phyloP scores from a whole-genome alignment of 768 basidiomycete genomes.

The Auricularia heimuer region DNA sequence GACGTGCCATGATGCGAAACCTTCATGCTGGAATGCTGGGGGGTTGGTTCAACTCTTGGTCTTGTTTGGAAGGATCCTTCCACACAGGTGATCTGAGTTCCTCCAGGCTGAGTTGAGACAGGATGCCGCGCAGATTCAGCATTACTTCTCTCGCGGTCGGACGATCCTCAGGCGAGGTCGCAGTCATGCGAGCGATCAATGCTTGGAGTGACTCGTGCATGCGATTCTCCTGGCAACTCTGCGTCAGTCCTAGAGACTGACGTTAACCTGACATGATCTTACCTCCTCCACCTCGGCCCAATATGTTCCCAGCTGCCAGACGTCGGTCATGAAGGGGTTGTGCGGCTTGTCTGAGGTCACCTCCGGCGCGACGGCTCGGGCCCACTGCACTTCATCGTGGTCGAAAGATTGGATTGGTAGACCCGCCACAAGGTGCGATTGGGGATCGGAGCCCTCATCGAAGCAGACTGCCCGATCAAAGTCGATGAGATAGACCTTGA shows the following conservation, averaged over 20 bases:
- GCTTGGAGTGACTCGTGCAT: neutral
- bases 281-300: too few relatives aligned
- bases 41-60: too few relatives aligned
- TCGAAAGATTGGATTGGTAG: neutral
- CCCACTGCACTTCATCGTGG: neutral
- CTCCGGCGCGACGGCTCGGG: neutral
- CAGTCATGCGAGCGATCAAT: neutral
- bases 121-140: neutral
- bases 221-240: neutral
- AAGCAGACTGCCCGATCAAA: neutral
- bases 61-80: neutral
- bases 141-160: neutral
- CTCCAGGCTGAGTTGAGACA: neutral
- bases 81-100: neutral
- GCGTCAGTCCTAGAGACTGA: too few relatives aligned
- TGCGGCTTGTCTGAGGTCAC: neutral
- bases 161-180: neutral
- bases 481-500: neutral
- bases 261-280: too few relatives aligned
- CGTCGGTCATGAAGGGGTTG: neutral
- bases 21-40: too few relatives aligned
- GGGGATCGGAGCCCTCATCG: neutral
- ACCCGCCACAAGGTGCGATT: neutral
- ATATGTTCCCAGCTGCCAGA: neutral
- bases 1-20: too few relatives aligned